phyloP scores from a whole-genome alignment of 306 rosid species.

The Quercus agrifolia region DNA sequence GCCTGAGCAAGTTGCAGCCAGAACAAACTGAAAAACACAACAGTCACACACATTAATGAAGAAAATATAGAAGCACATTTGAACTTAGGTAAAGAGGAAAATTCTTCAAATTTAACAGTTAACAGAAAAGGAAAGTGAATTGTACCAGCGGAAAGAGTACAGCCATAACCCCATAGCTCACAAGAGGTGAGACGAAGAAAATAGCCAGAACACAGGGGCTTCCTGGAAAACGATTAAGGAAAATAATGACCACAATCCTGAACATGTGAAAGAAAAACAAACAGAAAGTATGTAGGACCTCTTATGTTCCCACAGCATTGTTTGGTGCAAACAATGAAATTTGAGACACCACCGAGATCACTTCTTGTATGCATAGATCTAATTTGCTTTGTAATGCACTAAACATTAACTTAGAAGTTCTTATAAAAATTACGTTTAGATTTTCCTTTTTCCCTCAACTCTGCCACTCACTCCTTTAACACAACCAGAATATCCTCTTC shows the following conservation, averaged over 20 bases:
- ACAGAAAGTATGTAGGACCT: neutral
- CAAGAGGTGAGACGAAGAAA: conserved; percentile 83
- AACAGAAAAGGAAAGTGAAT: conserved; percentile 4
- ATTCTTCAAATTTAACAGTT: neutral
- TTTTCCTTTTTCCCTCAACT: neutral
- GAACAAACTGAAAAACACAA: conserved; percentile 72
- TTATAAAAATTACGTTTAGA: neutral
- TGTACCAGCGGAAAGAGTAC: conserved; percentile 86
- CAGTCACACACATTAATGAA: neutral
- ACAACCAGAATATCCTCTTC: neutral
- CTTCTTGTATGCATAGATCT: neutral
- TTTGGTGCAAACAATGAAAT: neutral
- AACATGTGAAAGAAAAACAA: neutral
- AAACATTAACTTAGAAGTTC: neutral
- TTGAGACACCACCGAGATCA: conserved; percentile 10
- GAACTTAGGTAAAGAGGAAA: conserved; percentile 6
- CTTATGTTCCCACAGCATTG: neutral
- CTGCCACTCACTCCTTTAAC: neutral
- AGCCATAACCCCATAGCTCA: conserved; percentile 85
- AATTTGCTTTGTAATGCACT: neutral
- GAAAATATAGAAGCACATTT: conserved; percentile 10
- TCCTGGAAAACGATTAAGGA: conserved; percentile 53
- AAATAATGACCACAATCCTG: neutral
- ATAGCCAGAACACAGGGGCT: conserved; percentile 88
- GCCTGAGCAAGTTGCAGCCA: conserved; percentile 74